These are phyloP conservation scores for Zoysia matrella DNA, from an alignment of 202 grass and related monocot genomes.

Conservation along the genomic window DNA sequence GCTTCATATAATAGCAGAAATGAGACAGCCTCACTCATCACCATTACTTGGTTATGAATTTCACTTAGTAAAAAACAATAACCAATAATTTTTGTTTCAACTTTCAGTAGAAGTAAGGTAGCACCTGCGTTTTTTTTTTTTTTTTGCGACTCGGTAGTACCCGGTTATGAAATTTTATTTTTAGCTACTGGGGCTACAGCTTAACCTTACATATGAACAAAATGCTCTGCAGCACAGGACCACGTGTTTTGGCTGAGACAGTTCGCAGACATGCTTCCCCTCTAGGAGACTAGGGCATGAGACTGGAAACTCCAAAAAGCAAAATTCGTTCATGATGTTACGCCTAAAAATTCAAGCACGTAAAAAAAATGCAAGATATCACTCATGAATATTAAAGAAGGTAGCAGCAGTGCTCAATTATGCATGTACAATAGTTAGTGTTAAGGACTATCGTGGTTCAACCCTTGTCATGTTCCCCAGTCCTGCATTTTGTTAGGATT, in stretches of 20 bases:
- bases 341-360: not conserved
- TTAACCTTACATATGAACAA: not conserved
- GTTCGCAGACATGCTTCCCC: too few species aligned
- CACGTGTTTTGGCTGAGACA: too few species aligned
- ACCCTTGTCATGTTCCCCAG: not conserved
- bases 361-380: too few species aligned
- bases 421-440: conserved; percentile 2
- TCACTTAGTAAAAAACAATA: not conserved
- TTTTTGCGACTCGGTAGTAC: too few species aligned
- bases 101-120: not conserved
- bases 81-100: too few species aligned
- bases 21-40: not conserved
- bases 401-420: not conserved
- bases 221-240: not conserved
- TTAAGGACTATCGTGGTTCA: not conserved
- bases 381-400: conserved; percentile 22
- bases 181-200: not conserved
- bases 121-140: too few species aligned
- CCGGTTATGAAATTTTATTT: not conserved
- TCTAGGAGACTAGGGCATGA: not conserved
- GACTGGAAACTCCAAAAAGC: not conserved
- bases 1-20: not conserved
- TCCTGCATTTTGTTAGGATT: not conserved
- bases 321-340: not conserved
- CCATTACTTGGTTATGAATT: too few species aligned